Conservation (phyloP, 169 alveolate genomes). For the Eimeria praecox region DNA sequence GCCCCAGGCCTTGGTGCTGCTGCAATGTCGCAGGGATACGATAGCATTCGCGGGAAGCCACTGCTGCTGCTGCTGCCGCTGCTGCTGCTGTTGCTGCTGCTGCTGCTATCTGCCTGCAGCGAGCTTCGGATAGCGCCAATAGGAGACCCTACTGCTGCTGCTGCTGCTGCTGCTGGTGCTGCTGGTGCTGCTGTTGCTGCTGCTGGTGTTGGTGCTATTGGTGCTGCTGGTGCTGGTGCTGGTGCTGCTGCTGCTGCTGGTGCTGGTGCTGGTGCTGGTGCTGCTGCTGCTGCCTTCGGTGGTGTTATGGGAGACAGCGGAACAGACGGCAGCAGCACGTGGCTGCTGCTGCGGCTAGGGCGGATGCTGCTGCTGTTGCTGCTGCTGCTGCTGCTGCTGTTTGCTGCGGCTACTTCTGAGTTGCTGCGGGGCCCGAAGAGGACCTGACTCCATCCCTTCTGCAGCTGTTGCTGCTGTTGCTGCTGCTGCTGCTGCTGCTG, state of each 20-base stretch:
- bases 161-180: constrained; percentile 41
- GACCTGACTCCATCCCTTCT: constrained; percentile 3
- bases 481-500: background rate
- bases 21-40: background rate
- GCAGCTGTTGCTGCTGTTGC: background rate
- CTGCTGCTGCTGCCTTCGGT: constrained; percentile 1
- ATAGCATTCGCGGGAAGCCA: background rate
- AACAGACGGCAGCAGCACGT: background rate
- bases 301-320: background rate
- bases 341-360: constrained; percentile 1
- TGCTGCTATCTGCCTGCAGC: no score
- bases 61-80: constrained; percentile 44
- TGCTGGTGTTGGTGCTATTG: no score
- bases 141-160: background rate
- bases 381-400: constrained; percentile 11
- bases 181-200: constrained; percentile 27
- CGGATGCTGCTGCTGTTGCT: constrained; percentile 32
- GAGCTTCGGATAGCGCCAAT: background rate
- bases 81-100: constrained; percentile 2
- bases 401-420: background rate
- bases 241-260: constrained; percentile 21
- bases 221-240: no score
- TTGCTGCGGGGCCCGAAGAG: constrained; percentile 25
- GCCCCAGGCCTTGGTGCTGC: no score
- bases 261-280: constrained; percentile 18